Percentiles rank a stretch among this genome's conserved stretches.
phyloP scores from a whole-genome alignment of 208 protist genomes.

The Tritrichomonas musculus region DNA sequence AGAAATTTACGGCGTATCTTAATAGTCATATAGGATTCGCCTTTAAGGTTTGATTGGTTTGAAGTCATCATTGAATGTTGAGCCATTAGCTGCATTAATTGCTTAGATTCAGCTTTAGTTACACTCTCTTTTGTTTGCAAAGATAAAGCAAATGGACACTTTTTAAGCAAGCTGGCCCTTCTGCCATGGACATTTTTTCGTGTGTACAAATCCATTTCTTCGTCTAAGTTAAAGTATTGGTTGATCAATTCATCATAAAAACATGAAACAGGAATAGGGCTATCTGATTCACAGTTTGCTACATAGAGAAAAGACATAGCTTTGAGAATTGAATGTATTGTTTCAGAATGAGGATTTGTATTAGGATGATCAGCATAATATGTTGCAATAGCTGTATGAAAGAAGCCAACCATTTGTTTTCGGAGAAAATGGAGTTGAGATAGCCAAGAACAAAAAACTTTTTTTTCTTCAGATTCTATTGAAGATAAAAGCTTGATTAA shows the following conservation, averaged over 20 bases:
- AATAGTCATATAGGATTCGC: background rate
- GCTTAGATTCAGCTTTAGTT: background rate
- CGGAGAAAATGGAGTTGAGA: background rate
- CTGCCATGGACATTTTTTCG: background rate
- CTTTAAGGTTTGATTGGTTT: too few species aligned
- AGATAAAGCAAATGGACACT: background rate
- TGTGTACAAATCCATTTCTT: background rate
- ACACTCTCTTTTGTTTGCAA: background rate
- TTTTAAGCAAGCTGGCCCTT: background rate
- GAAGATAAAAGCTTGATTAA: background rate
- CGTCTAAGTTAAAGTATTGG: background rate
- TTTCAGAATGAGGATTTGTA: background rate
- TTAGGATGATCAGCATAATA: background rate
- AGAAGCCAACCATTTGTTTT: background rate
- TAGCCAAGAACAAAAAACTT: background rate
- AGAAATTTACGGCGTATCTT: background rate
- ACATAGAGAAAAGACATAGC: background rate
- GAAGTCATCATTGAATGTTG: background rate
- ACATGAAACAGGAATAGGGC: background rate
- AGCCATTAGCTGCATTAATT: background rate
- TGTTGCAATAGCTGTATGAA: background rate
- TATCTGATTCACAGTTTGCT: background rate
- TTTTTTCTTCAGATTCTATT: background rate
- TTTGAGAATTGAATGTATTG: background rate
- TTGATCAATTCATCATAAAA: constrained; percentile 2